A percentile compares a stretch with the other conserved stretches of the same genome.
phyloP scores from a whole-genome alignment of 2,329 filamentous ascomycete species.

The Pyrenochaeta sp. region DNA sequence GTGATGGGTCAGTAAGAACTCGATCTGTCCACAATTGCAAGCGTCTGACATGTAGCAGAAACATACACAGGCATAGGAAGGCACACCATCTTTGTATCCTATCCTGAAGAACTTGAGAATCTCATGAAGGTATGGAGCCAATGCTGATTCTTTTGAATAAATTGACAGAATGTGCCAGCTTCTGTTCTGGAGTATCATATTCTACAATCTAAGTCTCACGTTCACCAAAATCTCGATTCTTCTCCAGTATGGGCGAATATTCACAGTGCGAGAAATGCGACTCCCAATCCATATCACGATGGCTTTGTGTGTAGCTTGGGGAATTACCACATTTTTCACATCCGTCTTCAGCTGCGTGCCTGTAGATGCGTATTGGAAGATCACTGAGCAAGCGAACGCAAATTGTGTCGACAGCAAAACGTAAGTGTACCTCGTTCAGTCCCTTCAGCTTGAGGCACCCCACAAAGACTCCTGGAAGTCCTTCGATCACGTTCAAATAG shows the following conservation, averaged over 20 bases:
- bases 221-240: slow-evolving; percentile 40
- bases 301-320: slow-evolving; percentile 27
- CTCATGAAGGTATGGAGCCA: slow-evolving; percentile 24
- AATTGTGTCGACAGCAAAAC: slow-evolving; percentile 22
- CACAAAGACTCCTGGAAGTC: no score
- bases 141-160: not conserved
- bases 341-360: slow-evolving; percentile 32
- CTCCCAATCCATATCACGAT: slow-evolving; percentile 32
- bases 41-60: slow-evolving; percentile 20
- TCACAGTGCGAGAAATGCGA: slow-evolving; percentile 30
- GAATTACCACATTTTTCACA: slow-evolving; percentile 16
- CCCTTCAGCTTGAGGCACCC: no score
- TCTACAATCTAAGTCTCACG: slow-evolving; percentile 31
- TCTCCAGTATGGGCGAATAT: slow-evolving; percentile 39
- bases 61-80: slow-evolving; percentile 30
- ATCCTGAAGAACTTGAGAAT: slow-evolving; percentile 9
- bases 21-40: not conserved
- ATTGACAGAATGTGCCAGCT: slow-evolving; percentile 22
- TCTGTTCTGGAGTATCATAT: slow-evolving; percentile 36
- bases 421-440: slow-evolving; percentile 25
- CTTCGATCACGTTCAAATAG: no score
- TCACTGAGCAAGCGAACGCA: slow-evolving; percentile 21
- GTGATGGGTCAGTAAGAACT: slow-evolving; percentile 23
- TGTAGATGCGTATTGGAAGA: slow-evolving; percentile 30
- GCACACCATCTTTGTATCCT: slow-evolving; percentile 30